Evolutionary conservation across 441 rosid species (phyloP).

Genomic region (Gossypium gossypioides): DNA sequence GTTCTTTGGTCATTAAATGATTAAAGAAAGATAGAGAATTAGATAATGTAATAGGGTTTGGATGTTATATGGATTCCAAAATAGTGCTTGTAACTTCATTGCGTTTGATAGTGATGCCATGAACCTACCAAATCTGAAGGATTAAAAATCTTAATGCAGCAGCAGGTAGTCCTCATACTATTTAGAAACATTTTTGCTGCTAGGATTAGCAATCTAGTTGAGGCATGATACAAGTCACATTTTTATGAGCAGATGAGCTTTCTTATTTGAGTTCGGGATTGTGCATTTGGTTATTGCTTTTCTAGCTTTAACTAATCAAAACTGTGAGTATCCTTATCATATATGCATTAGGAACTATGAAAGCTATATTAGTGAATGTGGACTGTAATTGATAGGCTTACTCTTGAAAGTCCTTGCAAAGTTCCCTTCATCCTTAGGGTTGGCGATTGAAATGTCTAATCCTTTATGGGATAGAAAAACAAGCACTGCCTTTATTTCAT

Average conservation of each 20-base stretch:
- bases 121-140: background rate
- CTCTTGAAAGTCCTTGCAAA: background rate
- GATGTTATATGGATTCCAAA: background rate
- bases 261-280: background rate
- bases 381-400: background rate
- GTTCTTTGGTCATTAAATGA: background rate
- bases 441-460: background rate
- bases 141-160: background rate
- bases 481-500: background rate
- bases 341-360: background rate
- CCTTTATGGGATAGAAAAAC: background rate
- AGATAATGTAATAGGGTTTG: background rate
- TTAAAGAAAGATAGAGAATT: background rate
- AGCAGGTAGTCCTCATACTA: background rate
- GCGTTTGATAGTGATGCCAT: background rate
- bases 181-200: background rate
- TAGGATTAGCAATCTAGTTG: background rate
- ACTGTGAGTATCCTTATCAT: background rate
- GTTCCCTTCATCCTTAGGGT: background rate
- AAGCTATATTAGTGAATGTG: background rate
- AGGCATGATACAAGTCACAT: background rate
- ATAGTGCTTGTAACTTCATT: background rate
- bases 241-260: constrained; percentile 2
- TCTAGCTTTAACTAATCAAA: background rate
- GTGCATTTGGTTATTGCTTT: background rate